phyloP scores from a whole-genome alignment of 2,329 filamentous ascomycete genomes.

The Eutypa lata region DNA sequence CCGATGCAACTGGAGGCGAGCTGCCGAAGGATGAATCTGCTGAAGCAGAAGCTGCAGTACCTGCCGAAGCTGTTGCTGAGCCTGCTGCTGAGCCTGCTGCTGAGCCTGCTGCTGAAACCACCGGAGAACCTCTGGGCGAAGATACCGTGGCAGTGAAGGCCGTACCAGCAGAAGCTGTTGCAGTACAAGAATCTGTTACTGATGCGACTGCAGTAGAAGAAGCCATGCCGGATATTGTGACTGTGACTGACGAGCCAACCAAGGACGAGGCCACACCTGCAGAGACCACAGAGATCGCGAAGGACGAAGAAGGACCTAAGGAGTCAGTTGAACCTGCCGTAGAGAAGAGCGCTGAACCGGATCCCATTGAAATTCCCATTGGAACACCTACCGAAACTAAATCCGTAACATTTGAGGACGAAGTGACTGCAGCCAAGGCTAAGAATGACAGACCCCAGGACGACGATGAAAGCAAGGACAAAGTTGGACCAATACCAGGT shows the following conservation, averaged over 20 bases:
- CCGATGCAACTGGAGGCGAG: not conserved
- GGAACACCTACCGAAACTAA: not conserved
- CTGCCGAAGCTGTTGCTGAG: constrained; percentile 1
- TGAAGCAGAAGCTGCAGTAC: not conserved
- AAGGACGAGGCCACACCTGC: not conserved
- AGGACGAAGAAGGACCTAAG: not conserved
- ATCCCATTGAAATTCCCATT: too few relatives aligned
- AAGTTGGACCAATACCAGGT: not conserved
- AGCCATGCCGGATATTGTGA: not conserved
- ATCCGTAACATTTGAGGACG: not conserved
- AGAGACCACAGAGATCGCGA: not conserved
- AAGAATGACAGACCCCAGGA: not conserved
- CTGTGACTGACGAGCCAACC: not conserved
- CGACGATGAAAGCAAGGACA: not conserved
- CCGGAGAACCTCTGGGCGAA: not conserved
- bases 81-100: constrained; percentile 12
- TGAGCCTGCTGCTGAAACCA: constrained; percentile 2
- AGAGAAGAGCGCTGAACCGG: not conserved
- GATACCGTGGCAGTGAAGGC: not conserved
- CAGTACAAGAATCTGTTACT: too few relatives aligned
- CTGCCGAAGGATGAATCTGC: not conserved
- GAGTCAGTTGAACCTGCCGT: not conserved
- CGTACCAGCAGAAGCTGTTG: too few relatives aligned
- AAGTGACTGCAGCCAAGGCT: not conserved
- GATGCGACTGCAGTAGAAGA: not conserved